Evolutionary conservation across 495 filamentous ascomycete genomes (phyloP).

Genomic region (Lepraria neglecta): DNA sequence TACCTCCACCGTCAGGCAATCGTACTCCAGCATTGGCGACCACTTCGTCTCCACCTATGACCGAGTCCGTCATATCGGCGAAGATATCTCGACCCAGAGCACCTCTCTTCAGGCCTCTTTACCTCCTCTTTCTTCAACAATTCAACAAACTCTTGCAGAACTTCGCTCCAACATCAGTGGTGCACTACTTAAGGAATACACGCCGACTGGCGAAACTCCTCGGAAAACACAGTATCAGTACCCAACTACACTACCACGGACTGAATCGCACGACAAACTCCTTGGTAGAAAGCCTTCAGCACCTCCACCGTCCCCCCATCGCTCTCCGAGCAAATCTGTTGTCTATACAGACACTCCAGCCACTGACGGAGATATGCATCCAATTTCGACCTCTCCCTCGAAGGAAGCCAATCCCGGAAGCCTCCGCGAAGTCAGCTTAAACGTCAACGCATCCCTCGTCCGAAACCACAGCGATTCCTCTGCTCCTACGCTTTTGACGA

Average conservation of each 20-base stretch:
- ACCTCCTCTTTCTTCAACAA: slow-evolving; percentile 48
- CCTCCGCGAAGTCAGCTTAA: slow-evolving; percentile 26
- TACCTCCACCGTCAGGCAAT: slow-evolving; percentile 56
- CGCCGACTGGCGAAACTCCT: slow-evolving; percentile 78
- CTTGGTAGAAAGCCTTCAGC: slow-evolving; percentile 45
- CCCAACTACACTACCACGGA: slow-evolving; percentile 68
- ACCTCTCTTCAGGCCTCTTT: slow-evolving; percentile 49
- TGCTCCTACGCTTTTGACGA: slow-evolving; percentile 5
- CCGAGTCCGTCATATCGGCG: slow-evolving; percentile 56
- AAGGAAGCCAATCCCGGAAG: slow-evolving; percentile 16
- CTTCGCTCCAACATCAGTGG: slow-evolving; percentile 59
- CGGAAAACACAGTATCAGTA: slow-evolving; percentile 70
- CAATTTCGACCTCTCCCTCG: slow-evolving; percentile 16
- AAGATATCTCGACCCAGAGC: slow-evolving; percentile 54
- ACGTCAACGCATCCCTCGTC: slow-evolving; percentile 16
- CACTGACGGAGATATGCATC: background rate
- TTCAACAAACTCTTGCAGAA: slow-evolving; percentile 61
- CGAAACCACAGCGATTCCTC: slow-evolving; percentile 20
- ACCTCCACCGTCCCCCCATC: slow-evolving; percentile 4
- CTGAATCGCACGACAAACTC: slow-evolving; percentile 61
- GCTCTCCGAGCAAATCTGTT: slow-evolving; percentile 33
- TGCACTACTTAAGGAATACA: slow-evolving; percentile 66
- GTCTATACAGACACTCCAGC: slow-evolving; percentile 25
- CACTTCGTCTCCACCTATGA: slow-evolving; percentile 57
- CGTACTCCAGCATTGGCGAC: slow-evolving; percentile 59